phyloP scores from a whole-genome alignment of 2,329 filamentous ascomycete genomes.

The Pseudogymnoascus sp. region DNA sequence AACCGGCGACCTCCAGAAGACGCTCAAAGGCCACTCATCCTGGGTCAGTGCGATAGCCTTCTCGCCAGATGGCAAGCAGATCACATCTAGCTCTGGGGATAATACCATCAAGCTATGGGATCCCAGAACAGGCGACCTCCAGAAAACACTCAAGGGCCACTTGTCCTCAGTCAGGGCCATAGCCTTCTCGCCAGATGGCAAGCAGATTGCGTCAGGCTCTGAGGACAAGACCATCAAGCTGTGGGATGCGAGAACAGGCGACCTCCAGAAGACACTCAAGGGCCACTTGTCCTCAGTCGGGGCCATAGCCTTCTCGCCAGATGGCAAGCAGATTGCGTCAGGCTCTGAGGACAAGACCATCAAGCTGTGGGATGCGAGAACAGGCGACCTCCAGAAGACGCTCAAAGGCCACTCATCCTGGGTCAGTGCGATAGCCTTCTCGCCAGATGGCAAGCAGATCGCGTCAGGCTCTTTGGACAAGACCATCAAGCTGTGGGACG shows the following conservation, averaged over 20 bases:
- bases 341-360: constrained; percentile 2
- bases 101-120: constrained; percentile 65
- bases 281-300: no score
- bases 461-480: not conserved
- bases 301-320: no score
- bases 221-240: constrained; percentile 36
- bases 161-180: no score
- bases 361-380: constrained; percentile 2
- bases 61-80: no score
- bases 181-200: no score
- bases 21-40: no score
- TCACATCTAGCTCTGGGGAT: not conserved
- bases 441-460: not conserved
- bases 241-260: constrained; percentile 55
- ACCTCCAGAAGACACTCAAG: no score
- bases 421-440: not conserved
- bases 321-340: no score
- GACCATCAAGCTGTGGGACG: constrained; percentile 4
- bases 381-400: constrained; percentile 1
- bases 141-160: no score
- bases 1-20: no score
- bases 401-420: not conserved
- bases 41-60: no score
- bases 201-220: not conserved
- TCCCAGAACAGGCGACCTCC: no score